Conservation (phyloP, 2,329 filamentous ascomycete genomes). For the Claviceps purpurea region DNA sequence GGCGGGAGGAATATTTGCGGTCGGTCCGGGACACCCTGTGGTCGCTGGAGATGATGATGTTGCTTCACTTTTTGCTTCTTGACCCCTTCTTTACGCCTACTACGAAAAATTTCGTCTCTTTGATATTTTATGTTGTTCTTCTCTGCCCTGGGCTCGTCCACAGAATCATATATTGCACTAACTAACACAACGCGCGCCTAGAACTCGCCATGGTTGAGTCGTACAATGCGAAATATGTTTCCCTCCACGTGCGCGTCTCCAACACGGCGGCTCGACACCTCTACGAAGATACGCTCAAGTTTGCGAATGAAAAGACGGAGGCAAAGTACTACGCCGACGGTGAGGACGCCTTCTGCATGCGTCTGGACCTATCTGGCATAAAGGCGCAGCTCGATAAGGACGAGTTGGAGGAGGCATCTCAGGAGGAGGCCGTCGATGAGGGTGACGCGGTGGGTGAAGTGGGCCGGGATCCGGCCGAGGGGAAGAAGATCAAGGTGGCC, state of each 20-base stretch:
- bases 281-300: slow-evolving; percentile 84
- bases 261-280: slow-evolving; percentile 84
- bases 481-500: slow-evolving; percentile 69
- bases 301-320: slow-evolving; percentile 77
- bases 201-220: slow-evolving; percentile 95
- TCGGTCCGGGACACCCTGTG: too few species aligned
- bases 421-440: slow-evolving; percentile 42
- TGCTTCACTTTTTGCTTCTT: not conserved
- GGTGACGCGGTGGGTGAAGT: slow-evolving; percentile 57
- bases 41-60: too few species aligned
- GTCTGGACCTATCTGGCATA: slow-evolving; percentile 61
- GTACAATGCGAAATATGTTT: slow-evolving; percentile 83
- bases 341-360: slow-evolving; percentile 92
- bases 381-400: slow-evolving; percentile 26
- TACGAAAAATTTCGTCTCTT: too few species aligned
- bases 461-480: slow-evolving; percentile 31
- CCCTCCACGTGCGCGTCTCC: slow-evolving; percentile 86
- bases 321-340: slow-evolving; percentile 93
- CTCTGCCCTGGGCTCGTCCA: too few species aligned
- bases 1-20: too few species aligned
- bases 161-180: too few species aligned
- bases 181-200: slow-evolving; percentile 19
- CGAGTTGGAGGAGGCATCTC: slow-evolving; percentile 13
- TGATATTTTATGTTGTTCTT: too few species aligned
- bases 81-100: not conserved